A percentile compares a stretch with the other conserved stretches of the same genome.
Conservation (phyloP, 768 basidiomycete genomes). For the Amanita polypyramis region DNA sequence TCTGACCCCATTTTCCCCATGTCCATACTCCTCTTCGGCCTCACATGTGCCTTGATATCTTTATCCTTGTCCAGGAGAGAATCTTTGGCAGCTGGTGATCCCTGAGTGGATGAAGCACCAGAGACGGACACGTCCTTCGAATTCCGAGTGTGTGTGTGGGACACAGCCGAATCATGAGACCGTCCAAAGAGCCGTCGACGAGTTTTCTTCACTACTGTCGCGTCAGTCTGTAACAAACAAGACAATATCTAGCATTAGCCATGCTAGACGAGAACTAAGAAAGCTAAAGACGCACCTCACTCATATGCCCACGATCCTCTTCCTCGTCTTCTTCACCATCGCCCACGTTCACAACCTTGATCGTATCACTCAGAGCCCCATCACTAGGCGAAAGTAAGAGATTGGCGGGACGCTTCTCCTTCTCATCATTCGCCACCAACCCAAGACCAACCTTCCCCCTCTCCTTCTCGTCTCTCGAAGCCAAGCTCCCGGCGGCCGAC, state of each 20-base stretch:
- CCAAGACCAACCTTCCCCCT: neutral
- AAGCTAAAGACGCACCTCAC: slow-evolving; percentile 44
- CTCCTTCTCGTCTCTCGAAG: slow-evolving; percentile 1
- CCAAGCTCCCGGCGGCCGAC: neutral
- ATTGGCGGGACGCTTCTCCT: slow-evolving; percentile 40
- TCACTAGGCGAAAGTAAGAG: slow-evolving; percentile 55
- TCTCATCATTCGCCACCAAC: neutral
- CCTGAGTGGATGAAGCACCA: slow-evolving; percentile 5
- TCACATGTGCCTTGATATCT: slow-evolving; percentile 24
- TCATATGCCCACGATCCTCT: slow-evolving; percentile 43
- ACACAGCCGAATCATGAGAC: slow-evolving; percentile 33
- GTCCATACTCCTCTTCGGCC: slow-evolving; percentile 43
- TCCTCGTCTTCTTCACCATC: slow-evolving; percentile 26
- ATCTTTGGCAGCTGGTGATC: slow-evolving; percentile 9
- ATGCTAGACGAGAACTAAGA: slow-evolving; percentile 3
- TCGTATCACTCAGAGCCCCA: slow-evolving; percentile 36
- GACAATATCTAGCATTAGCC: neutral
- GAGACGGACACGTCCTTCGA: slow-evolving; percentile 10
- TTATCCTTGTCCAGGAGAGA: slow-evolving; percentile 24
- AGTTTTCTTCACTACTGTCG: slow-evolving; percentile 25
- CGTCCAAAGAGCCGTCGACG: slow-evolving; percentile 55
- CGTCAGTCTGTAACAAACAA: slow-evolving; percentile 36
- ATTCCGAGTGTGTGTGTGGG: slow-evolving; percentile 8
- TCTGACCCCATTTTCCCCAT: slow-evolving; percentile 34
- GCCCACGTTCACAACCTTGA: slow-evolving; percentile 23